A percentile compares a stretch with the other conserved stretches of the same genome.
These are phyloP conservation scores for grape (Vitis vinifera) DNA, from an alignment of 164 flowering plant genomes.

Conservation along the genomic window ASM3070453v1 NC_081815.1:10800501-10801000, in stretches of 20 bases:
- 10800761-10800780: conserved; percentile 6
- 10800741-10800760: conserved; percentile 1
- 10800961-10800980: neutral
- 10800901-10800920: neutral
- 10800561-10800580: no score
- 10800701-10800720: neutral
- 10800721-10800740: conserved; percentile 11
- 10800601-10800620: no score
- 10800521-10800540: no score
- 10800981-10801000: conserved; percentile 1
- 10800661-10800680: no score
- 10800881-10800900: neutral
- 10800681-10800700: neutral
- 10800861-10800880: neutral
- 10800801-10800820: neutral
- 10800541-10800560: no score
- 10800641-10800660: no score
- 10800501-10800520: no score
- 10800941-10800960: neutral
- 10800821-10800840: conserved; percentile 1
- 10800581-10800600: no score
- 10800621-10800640: no score
- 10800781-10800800: neutral
- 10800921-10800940: neutral
- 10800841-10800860: conserved; percentile 2